A percentile compares a stretch with the other conserved stretches of the same genome.
Conservation (phyloP, 192 early-diverging fungal species). For the Coemansia sp. region DNA sequence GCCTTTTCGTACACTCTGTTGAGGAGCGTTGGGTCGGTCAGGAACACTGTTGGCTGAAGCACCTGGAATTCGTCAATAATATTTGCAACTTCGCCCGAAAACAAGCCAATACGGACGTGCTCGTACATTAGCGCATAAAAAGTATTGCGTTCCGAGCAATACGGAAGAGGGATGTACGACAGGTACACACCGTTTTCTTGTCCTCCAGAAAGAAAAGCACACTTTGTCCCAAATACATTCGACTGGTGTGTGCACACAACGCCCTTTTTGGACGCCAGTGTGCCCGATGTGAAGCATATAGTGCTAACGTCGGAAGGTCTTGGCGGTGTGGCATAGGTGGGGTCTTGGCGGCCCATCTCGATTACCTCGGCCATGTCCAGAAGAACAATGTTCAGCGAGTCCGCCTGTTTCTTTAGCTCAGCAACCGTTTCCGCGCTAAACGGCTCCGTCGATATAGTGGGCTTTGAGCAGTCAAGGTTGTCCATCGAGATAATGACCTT, state of each 20-base stretch:
- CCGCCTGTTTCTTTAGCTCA: slow-evolving; percentile 60
- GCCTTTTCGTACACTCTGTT: slow-evolving; percentile 80
- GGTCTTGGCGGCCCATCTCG: slow-evolving; percentile 56
- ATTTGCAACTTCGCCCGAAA: slow-evolving; percentile 64
- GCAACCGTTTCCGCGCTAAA: slow-evolving; percentile 19
- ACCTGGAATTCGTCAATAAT: slow-evolving; percentile 75
- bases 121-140: slow-evolving; percentile 51
- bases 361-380: slow-evolving; percentile 61
- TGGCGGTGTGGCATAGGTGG: slow-evolving; percentile 55
- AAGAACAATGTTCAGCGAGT: slow-evolving; percentile 59
- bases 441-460: slow-evolving; percentile 12
- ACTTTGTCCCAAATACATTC: slow-evolving; percentile 10
- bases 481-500: slow-evolving; percentile 79
- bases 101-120: slow-evolving; percentile 74
- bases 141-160: slow-evolving; percentile 72
- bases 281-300: slow-evolving; percentile 76
- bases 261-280: slow-evolving; percentile 66
- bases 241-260: slow-evolving; percentile 67
- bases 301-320: slow-evolving; percentile 62
- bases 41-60: slow-evolving; percentile 74
- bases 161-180: slow-evolving; percentile 73
- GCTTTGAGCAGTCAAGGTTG: slow-evolving; percentile 52
- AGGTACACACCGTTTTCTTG: slow-evolving; percentile 24
- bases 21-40: slow-evolving; percentile 71
- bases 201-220: background rate